Conservation (phyloP, 1,284 basidiomycete genomes). For the Anthracocystis setariae region DNA sequence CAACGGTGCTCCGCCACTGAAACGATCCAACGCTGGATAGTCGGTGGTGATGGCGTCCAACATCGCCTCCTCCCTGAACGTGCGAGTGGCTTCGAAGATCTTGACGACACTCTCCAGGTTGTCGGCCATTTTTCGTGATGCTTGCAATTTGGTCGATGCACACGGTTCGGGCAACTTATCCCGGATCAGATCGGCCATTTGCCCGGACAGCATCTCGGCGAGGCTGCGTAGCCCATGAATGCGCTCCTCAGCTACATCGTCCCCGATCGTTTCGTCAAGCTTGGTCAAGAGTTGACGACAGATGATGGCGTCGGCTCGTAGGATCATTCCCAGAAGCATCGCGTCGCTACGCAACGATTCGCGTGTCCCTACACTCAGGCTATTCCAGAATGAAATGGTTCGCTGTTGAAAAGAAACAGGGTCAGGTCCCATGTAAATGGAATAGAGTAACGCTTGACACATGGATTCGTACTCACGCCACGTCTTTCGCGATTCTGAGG, state of each 20-base stretch:
- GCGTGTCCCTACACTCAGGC: constrained; percentile 8
- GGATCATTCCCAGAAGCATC: constrained; percentile 15
- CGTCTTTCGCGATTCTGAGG: constrained; percentile 30
- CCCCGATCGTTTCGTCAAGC: constrained; percentile 31
- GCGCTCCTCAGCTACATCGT: constrained; percentile 23
- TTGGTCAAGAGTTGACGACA: constrained; percentile 24
- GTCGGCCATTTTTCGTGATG: constrained; percentile 19
- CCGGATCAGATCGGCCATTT: constrained; percentile 12
- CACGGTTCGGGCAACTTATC: constrained; percentile 13
- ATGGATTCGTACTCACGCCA: constrained; percentile 44
- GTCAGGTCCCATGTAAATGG: constrained; percentile 32
- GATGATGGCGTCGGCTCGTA: constrained; percentile 29
- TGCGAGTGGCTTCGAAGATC: constrained; percentile 29
- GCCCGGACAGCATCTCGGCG: constrained; percentile 12
- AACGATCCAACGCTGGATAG: neutral
- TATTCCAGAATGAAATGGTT: constrained; percentile 39
- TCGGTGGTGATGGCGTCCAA: constrained; percentile 11
- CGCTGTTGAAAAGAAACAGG: constrained; percentile 29
- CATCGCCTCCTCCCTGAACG: constrained; percentile 24
- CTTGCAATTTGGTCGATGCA: constrained; percentile 19
- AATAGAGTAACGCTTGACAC: constrained; percentile 29
- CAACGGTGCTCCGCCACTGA: neutral
- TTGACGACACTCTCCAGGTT: constrained; percentile 15
- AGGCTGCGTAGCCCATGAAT: constrained; percentile 12
- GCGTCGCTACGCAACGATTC: constrained; percentile 20